Evolutionary conservation across 208 protist genomes (phyloP).

Genomic region (Leishmania mexicana): DNA sequence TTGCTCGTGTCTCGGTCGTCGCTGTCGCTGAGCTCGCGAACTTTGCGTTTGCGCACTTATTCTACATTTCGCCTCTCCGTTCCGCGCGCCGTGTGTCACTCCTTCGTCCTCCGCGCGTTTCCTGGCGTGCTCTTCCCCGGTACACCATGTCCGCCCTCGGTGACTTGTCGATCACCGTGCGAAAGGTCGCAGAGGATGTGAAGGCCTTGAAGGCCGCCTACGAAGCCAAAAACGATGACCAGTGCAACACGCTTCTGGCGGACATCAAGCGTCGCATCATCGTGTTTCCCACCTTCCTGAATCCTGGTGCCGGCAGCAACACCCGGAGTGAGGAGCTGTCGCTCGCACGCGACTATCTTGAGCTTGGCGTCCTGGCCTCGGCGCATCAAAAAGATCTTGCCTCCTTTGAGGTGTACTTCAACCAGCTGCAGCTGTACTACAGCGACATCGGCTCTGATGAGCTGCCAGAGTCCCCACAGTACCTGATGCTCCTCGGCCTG

Average conservation of each 20-base stretch:
- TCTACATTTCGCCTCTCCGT: not conserved
- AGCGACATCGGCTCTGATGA: constrained; percentile 66
- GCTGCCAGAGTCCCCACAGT: constrained; percentile 73
- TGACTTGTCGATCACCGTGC: constrained; percentile 65
- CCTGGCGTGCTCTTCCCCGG: too few relatives aligned
- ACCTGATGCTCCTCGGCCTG: constrained; percentile 85
- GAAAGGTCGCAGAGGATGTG: constrained; percentile 72
- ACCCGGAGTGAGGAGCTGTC: constrained; percentile 82
- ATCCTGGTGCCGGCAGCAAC: constrained; percentile 58
- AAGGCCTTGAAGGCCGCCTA: constrained; percentile 81
- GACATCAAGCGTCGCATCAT: constrained; percentile 83
- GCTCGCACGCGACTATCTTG: constrained; percentile 86
- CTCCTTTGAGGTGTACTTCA: constrained; percentile 86
- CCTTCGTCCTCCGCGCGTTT: not conserved
- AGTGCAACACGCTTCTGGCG: constrained; percentile 55
- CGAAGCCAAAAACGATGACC: constrained; percentile 53
- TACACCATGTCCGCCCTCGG: constrained; percentile 27
- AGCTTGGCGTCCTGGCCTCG: constrained; percentile 82
- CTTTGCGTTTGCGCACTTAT: not conserved
- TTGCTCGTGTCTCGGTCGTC: not conserved
- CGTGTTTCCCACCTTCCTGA: constrained; percentile 88
- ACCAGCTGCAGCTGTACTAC: constrained; percentile 91
- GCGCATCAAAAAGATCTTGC: constrained; percentile 79
- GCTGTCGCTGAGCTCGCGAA: not conserved
- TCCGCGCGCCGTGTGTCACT: too few relatives aligned